Base-by-base conservation (phyloP, 148 eudicot species). In the Fagopyrum esculentum region DNA sequence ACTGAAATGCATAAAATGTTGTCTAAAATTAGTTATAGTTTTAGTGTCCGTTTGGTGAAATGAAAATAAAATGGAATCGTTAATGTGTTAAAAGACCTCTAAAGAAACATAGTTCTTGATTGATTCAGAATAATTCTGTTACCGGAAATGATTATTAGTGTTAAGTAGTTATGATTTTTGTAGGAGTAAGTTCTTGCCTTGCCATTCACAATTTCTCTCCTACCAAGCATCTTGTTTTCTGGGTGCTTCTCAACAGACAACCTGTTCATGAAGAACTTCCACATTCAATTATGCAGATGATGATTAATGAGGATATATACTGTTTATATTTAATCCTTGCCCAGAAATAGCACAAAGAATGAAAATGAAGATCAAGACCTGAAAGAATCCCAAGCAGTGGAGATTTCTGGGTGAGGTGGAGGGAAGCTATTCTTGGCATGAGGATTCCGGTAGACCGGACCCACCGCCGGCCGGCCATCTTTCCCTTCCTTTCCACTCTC, bases 311-410 rank as follows among this genome's bases (percentile, higher is more conserved):
- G 40, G 40, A 35, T 35, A 22, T 22, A 22, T 22, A 35, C 40
- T 35, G 40, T 35, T 35, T 15, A 15, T 52, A 52, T 52, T 52
- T 52, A 1, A 22, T 22, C 26, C 26, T 22, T 0, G 26, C 19
- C n/a, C n/a, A 52, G 0, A 52, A 52, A 52, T 3, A 40, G 30
- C 15, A 40, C 45, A 15, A 19, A 30, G 9, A 30, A 11, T 35
- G 35, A 63, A 64, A 40, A 22, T 26, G 44, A 64, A 64, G 2
- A 35, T 13, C 0, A 7, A 15, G 78, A 92, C 99, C 90, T 89
- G 86, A 96, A 92, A 46, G 88, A 81, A 74, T 92, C 92, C 99
- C 99, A 95, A 79, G 93, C 79, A n/a, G 97, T 87, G 59, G 61
- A 73, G 40, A 90, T 49, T 19, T 83, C 74, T 79, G 87, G 86